Evolutionary conservation across 257 asterid genomes (phyloP), one percentile per base, ranked within the genome.

Genomic region (Nicotiana knightiana): DNA sequence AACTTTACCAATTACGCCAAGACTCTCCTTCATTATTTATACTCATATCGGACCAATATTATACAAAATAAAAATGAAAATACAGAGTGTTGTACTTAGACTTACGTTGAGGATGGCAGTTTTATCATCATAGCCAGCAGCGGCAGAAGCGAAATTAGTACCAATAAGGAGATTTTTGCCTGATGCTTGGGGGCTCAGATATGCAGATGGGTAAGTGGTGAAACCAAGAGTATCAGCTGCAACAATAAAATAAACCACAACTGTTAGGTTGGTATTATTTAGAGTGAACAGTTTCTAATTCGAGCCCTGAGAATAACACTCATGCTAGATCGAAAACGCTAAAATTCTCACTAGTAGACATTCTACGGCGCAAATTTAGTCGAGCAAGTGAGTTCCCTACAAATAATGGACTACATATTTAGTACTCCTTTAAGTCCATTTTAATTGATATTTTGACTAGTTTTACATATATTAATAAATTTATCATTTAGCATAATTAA

Each of bases 121-220:
- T 77, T 82, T 90, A 11, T 96, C 99, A 86, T 96, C 99, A 70
- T 92, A 94, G 68, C 98, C 99, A 26, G 98, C 80, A 21, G 91
- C 98, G 35, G 99, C 99, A 3, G 99, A 96, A 35, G 98, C 99
- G 61, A 96, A 96, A 82, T 96, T 96, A 21, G 94, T 89, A 78
- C 99, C 99, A 12, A 86, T 78, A 5, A 96, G 93, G 32, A 94
- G 97, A 80, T 80, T 91, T 64, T 92, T 89, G 83, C 99, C 99
- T 5, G 98, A 76, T 30, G 99, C 98, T 80, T 94, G 89, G 2
- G 99, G 98, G 93, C 99, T 94, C 16, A 96, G 97, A 82, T 96
- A 96, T 26, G 99, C 90, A 54, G 97, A 89, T 1, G 99, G 90
- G 48, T 63, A 92, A 33, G 82, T 85, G 28, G 92, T 91, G 67